phyloP scores from a whole-genome alignment of 208 protist species.

The Acanthamoeba royreba region DNA sequence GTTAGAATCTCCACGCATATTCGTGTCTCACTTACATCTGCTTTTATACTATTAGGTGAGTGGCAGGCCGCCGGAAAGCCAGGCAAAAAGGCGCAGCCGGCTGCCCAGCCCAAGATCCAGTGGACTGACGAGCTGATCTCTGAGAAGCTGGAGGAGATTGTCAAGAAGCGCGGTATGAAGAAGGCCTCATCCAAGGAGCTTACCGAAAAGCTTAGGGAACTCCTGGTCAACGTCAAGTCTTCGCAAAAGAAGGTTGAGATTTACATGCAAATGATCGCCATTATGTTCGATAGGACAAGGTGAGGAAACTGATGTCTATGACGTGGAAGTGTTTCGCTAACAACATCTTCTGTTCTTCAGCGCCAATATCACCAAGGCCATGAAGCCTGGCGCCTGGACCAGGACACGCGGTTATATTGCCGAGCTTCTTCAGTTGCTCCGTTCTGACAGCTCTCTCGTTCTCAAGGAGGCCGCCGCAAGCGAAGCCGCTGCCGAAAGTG shows the following conservation, averaged over 20 bases:
- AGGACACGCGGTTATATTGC: background rate
- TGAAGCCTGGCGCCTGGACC: background rate
- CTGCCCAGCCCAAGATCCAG: background rate
- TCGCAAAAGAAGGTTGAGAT: slow-evolving; percentile 30
- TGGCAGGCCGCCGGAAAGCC: background rate
- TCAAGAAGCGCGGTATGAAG: slow-evolving; percentile 39
- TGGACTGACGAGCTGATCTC: slow-evolving; percentile 13
- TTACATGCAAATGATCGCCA: slow-evolving; percentile 5
- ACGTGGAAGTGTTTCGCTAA: too few species aligned
- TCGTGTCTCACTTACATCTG: background rate
- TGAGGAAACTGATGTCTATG: background rate
- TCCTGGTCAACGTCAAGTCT: slow-evolving; percentile 21
- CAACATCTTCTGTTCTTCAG: background rate
- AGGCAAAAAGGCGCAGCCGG: background rate
- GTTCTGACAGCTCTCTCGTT: background rate
- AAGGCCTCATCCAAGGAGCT: slow-evolving; percentile 1
- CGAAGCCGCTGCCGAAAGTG: background rate
- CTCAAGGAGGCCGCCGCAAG: background rate
- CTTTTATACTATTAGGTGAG: background rate
- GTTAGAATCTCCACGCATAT: background rate
- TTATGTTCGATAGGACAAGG: slow-evolving; percentile 29
- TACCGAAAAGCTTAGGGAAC: slow-evolving; percentile 1
- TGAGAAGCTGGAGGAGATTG: slow-evolving; percentile 3
- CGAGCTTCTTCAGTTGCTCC: background rate
- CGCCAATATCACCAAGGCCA: slow-evolving; percentile 40